phyloP scores from a whole-genome alignment of 768 basidiomycete species.

The Hericium erinaceus region DNA sequence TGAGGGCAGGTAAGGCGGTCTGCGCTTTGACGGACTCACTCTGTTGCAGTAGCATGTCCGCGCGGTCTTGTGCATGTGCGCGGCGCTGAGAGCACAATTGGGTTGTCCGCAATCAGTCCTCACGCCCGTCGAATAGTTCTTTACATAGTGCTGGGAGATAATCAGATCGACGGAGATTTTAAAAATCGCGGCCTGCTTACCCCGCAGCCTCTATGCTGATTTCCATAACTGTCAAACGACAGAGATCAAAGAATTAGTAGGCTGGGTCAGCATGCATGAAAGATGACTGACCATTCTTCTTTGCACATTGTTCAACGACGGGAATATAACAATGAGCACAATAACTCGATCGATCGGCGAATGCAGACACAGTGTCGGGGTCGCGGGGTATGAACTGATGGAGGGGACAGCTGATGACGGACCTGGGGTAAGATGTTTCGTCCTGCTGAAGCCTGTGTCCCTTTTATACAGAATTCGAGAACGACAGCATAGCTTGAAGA shows the following conservation, averaged over 20 bases:
- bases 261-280: background rate
- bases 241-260: background rate
- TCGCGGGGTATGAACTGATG: background rate
- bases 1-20: background rate
- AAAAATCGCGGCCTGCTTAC: constrained; percentile 4
- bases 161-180: background rate
- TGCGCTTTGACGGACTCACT: constrained; percentile 17
- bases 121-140: constrained; percentile 52
- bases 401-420: background rate
- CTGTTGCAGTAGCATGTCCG: constrained; percentile 46
- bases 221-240: constrained; percentile 6
- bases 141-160: constrained; percentile 48
- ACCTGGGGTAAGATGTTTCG: background rate
- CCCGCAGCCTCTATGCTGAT: constrained; percentile 15
- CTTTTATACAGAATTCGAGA: background rate
- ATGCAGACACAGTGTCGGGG: background rate
- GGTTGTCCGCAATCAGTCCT: constrained; percentile 44
- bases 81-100: constrained; percentile 43
- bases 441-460: too few species aligned
- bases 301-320: constrained; percentile 8
- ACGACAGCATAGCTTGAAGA: background rate
- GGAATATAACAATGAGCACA: background rate
- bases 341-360: background rate
- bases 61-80: constrained; percentile 52
- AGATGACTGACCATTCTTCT: constrained; percentile 12